Evolutionary conservation across 2,329 filamentous ascomycete genomes (phyloP), one percentile per base, ranked within the genome.

Genomic region (Clarireedia hainanense): DNA sequence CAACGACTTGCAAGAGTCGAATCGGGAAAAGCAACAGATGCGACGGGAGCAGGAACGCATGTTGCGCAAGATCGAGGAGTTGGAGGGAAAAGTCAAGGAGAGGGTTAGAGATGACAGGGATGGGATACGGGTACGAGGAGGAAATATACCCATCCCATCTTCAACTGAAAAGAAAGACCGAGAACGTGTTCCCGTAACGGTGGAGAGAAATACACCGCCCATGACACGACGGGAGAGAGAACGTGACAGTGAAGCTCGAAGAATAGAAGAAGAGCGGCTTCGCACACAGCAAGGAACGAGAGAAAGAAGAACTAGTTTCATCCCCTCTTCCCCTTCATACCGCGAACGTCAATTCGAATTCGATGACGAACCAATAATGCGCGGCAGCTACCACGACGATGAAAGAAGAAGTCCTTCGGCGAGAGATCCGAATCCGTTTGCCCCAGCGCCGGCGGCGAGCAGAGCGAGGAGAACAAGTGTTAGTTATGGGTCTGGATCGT

Each of bases 1-100:
- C 54, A 37, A 24, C 24, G 3, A 56, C 40, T 17, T 58, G 59
- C 5, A 48, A 48, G 30, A 55, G 7, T 34, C 46, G 4, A 55
- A 42, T 17, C 51, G 36, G 9, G 55, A 49, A 34, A 43, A 47
- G 51, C 52, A 52, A 2, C 46, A 50, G 27, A 24, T 59, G 12
- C 36, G 43, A 12, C 47, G 50, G 10, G 50, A 58, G 20, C 20
- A 42, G 15, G 59, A 61, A 1, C 23, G 37, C 0, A 17, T 27
- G 17, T 15, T 45, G 17, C 10, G 17, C 4, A 46, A 15, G 15
- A 45, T 52, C 17, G 52, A 50, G 14, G 47, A 49, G n/a, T 5
- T 47, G 2, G 39, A 42, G 42, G 24, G 40, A 47, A 23, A 52
- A 56, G 15, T 43, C 46, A 20, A 50, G 46, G 15, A 36, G 24